These are phyloP conservation scores for Vachellia pachyceras DNA, from an alignment of 306 rosid genomes.

Conservation along the genomic window DNA sequence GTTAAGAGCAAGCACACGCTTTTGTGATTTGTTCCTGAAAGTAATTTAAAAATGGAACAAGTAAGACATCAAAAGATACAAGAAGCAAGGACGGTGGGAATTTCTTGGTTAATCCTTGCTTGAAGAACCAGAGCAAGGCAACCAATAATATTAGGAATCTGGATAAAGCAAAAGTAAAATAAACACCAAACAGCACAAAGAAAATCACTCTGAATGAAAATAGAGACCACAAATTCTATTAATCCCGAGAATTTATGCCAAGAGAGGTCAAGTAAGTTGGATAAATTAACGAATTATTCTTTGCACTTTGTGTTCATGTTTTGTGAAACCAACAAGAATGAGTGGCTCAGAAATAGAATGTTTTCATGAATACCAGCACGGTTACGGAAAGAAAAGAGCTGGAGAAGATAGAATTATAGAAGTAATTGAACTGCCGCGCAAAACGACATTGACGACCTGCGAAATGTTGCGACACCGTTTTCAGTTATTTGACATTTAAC, in stretches of 20 bases:
- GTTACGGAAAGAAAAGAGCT: background rate
- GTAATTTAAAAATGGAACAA: constrained; percentile 14
- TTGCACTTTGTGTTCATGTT: background rate
- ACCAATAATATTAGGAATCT: background rate
- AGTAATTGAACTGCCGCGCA: background rate
- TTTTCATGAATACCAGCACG: background rate
- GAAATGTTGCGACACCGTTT: background rate
- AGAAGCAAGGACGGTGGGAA: background rate
- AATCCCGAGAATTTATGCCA: background rate
- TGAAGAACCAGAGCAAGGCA: background rate
- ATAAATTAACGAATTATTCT: background rate
- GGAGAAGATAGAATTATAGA: background rate
- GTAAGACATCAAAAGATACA: constrained; percentile 24
- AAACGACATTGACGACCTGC: background rate
- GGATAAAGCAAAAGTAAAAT: background rate
- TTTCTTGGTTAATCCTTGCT: background rate
- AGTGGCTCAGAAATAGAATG: background rate
- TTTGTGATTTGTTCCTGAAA: constrained; percentile 92
- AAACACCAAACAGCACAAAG: background rate
- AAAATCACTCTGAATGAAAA: background rate
- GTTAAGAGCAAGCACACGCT: constrained; percentile 85
- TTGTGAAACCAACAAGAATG: constrained; percentile 8
- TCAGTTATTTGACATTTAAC: background rate
- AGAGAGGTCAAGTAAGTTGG: background rate
- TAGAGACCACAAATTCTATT: background rate